Conservation (phyloP, 2,329 filamentous ascomycete genomes). For the Aspergillus ochraceus region DNA sequence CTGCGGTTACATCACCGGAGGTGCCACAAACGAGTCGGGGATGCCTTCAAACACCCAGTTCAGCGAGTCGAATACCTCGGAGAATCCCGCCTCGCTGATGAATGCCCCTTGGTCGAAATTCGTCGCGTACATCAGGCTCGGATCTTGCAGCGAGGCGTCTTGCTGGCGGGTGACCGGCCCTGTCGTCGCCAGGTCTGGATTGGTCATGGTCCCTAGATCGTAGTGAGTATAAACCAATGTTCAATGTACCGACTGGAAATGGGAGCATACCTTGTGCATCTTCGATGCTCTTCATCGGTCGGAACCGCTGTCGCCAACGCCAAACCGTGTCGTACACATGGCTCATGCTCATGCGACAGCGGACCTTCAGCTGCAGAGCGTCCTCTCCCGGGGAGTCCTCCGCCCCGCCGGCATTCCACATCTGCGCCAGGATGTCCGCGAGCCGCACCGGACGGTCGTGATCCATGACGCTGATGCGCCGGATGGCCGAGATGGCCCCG, state of each 20-base stretch:
- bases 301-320: conserved; percentile 65
- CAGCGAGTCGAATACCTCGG: conserved; percentile 80
- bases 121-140: conserved; percentile 32
- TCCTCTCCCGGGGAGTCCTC: conserved; percentile 34
- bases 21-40: conserved; percentile 59
- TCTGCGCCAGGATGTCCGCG: conserved; percentile 63
- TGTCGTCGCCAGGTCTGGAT: conserved; percentile 37
- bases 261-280: conserved; percentile 65
- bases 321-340: conserved; percentile 66
- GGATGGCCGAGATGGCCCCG: conserved; percentile 57
- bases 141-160: conserved; percentile 31
- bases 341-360: conserved; percentile 65
- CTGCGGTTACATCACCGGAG: conserved; percentile 30
- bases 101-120: conserved; percentile 40
- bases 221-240: conserved; percentile 19
- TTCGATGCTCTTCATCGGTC: conserved; percentile 59
- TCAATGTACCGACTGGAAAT: background rate
- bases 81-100: conserved; percentile 54
- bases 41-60: conserved; percentile 90
- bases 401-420: conserved; percentile 56
- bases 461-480: conserved; percentile 59
- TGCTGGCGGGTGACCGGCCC: conserved; percentile 28
- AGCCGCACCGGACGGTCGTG: conserved; percentile 65
- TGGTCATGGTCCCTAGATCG: conserved; percentile 25
- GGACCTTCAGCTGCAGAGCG: conserved; percentile 59